A percentile compares a stretch with the other conserved stretches of the same genome.
Conservation (phyloP, 169 alveolate species). For the Plasmodium billcollinsi region DNA sequence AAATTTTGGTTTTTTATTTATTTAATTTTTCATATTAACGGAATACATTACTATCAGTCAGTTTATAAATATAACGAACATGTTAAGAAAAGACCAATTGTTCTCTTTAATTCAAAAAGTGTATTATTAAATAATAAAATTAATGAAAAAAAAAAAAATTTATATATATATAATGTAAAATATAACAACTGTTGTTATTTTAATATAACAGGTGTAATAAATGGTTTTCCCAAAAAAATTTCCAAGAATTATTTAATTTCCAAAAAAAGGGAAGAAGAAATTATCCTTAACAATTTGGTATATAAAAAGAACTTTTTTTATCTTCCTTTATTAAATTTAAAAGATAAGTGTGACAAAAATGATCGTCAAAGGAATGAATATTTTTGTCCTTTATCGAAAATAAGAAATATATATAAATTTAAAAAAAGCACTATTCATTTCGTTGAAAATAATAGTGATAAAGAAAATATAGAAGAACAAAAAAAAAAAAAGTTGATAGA, state of each 20-base stretch:
- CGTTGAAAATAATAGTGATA: background rate
- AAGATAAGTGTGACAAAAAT: background rate
- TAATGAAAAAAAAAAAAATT: too few species aligned
- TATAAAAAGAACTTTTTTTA: too few species aligned
- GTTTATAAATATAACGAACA: slow-evolving; percentile 7
- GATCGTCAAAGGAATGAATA: background rate
- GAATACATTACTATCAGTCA: background rate
- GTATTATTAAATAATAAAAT: too few species aligned
- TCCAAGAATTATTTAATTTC: too few species aligned
- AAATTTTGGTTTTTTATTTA: slow-evolving; percentile 29
- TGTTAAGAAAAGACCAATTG: background rate
- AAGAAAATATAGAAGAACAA: background rate
- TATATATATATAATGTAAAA: too few species aligned
- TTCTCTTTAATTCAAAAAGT: background rate
- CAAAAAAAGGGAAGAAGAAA: too few species aligned
- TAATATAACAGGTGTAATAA: too few species aligned
- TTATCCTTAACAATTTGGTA: too few species aligned
- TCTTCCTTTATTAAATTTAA: too few species aligned
- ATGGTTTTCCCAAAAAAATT: too few species aligned
- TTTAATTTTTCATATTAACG: slow-evolving; percentile 19
- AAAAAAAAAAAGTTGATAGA: background rate
- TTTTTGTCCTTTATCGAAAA: background rate
- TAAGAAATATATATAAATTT: background rate
- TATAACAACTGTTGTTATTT: too few species aligned
- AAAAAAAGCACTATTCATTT: background rate